Evolutionary conservation across 768 basidiomycete species (phyloP), one percentile per base, ranked within the genome.

Genomic region (Boletus rex-veris): DNA sequence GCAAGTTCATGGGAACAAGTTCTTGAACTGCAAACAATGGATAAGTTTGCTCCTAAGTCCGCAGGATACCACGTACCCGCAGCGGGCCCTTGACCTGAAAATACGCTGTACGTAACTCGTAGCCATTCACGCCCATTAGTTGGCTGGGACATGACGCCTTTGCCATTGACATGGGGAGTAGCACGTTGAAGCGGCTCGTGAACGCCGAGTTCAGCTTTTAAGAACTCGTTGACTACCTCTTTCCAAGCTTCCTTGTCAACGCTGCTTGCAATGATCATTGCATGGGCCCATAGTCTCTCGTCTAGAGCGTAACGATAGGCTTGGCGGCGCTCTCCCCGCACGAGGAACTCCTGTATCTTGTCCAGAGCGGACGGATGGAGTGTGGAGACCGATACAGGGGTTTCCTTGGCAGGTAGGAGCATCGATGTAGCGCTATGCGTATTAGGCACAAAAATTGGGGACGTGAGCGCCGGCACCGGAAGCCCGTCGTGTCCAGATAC

Each of bases 161-260:
- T 68, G 26, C 61, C 60, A 53, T 62, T 49, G 36, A 48, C 46
- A 52, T 60, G 58, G 31, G 60, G 37, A 43, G 51, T 28, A 19
- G 35, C 52, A 24, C 33, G 58, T 46, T 59, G 51, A 36, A 49
- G 46, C 12, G 66, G 67, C 18, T 73, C 71, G 42, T 73, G 75
- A 7, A 67, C 63, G 1, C 81, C 80, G 4, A 98, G 74, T 65
- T 97, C 96, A 15, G 81, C 76, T 33, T 81, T 81, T 35, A 95
- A 68, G 63, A 98, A 99, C 55, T 95, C 90, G 41, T 80, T 82
- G 0, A 92, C 89, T 12, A 88, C 89, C 56, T 93, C 92, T 63
- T 90, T 90, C 93, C 93, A 98, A 3, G 90, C 79, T 28, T 97
- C 94, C 61, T 90, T 91, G 69, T 96, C 96, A 48, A 97, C 81